Conservation (phyloP, 1,284 basidiomycete genomes). For the Ganoderma resinaceum region DNA sequence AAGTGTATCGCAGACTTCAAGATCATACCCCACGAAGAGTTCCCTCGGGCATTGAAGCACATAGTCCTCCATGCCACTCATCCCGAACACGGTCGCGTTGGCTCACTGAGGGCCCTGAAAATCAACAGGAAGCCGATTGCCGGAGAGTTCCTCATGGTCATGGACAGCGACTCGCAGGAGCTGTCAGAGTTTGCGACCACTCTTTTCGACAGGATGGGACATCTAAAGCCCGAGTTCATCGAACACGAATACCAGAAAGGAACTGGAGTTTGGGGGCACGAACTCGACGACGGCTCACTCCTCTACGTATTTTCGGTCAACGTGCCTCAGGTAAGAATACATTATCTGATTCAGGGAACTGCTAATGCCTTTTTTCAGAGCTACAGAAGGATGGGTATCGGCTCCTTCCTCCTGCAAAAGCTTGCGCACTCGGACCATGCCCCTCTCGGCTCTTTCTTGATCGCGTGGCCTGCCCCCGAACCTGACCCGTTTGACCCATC, state of each 20-base stretch:
- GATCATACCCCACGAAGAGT: not conserved
- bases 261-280: conserved; percentile 41
- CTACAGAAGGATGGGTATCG: conserved; percentile 31
- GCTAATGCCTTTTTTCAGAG: conserved; percentile 33
- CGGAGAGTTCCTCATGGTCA: conserved; percentile 33
- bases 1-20: not conserved
- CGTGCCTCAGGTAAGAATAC: not conserved
- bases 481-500: not conserved
- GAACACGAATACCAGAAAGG: conserved; percentile 39
- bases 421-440: conserved; percentile 30
- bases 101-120: conserved; percentile 4
- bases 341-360: not conserved
- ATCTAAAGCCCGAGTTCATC: conserved; percentile 34
- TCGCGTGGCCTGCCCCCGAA: conserved; percentile 30
- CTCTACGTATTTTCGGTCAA: conserved; percentile 20
- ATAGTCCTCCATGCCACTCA: not conserved
- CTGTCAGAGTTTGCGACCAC: conserved; percentile 35
- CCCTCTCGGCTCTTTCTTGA: conserved; percentile 26
- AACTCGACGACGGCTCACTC: conserved; percentile 38
- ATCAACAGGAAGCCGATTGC: conserved; percentile 9
- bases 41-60: not conserved
- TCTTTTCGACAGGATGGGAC: conserved; percentile 38
- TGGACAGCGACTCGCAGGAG: conserved; percentile 41
- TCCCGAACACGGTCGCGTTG: conserved; percentile 1
- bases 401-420: conserved; percentile 34